A percentile compares a stretch with the other conserved stretches of the same genome.
Conservation (phyloP, 2,329 filamentous ascomycete genomes). For the Cladosporium halotolerans region DNA sequence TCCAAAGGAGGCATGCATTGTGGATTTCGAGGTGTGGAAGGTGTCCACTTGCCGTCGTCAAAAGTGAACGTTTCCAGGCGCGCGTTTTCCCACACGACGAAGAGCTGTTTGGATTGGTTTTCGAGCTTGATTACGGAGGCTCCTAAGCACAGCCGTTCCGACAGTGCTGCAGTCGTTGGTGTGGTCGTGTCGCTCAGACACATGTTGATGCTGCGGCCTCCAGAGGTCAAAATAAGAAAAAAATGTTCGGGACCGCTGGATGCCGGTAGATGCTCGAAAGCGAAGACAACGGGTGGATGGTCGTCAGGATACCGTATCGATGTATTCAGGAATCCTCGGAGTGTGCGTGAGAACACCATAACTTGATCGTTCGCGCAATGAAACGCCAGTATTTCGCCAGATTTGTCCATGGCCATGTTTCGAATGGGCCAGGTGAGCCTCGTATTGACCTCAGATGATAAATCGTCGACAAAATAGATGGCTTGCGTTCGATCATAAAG, state of each 20-base stretch:
- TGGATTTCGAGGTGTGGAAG: constrained; percentile 10
- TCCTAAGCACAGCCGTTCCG: constrained; percentile 21
- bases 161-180: constrained; percentile 13
- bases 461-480: constrained; percentile 15
- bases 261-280: constrained; percentile 47
- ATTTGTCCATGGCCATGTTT: constrained; percentile 58
- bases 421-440: constrained; percentile 33
- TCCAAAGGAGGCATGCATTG: constrained; percentile 11
- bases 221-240: constrained; percentile 57
- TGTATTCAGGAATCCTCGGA: constrained; percentile 51
- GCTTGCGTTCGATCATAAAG: constrained; percentile 18
- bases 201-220: constrained; percentile 50
- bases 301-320: constrained; percentile 51
- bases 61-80: constrained; percentile 17
- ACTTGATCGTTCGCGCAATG: constrained; percentile 54
- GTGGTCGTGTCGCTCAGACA: neutral
- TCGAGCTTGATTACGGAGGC: constrained; percentile 18
- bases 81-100: constrained; percentile 22
- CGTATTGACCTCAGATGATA: constrained; percentile 18
- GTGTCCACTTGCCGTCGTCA: constrained; percentile 14
- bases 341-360: constrained; percentile 57
- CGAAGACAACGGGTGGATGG: constrained; percentile 57
- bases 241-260: constrained; percentile 30
- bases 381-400: constrained; percentile 60
- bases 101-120: constrained; percentile 14